Percentiles rank a stretch among this genome's conserved stretches.
phyloP scores from a whole-genome alignment of 169 alveolate species.

The Cryptosporidium viatorum region DNA sequence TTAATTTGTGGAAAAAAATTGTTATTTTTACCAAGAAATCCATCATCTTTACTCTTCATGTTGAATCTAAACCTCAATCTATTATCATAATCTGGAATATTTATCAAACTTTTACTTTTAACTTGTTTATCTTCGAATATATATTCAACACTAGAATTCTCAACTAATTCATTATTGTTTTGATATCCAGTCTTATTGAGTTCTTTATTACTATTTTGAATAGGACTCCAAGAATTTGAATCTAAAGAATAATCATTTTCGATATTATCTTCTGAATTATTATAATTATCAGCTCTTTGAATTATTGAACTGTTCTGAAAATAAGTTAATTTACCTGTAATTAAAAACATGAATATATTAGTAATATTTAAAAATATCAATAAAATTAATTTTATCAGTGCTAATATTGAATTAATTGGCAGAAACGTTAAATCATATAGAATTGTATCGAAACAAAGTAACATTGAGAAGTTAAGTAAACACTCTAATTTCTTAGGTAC shows the following conservation, averaged over 20 bases:
- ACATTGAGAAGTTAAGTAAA: slow-evolving; percentile 71
- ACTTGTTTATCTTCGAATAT: slow-evolving; percentile 38
- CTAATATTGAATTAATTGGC: slow-evolving; percentile 76
- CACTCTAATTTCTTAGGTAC: slow-evolving; percentile 72
- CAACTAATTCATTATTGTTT: not conserved
- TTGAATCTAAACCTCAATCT: slow-evolving; percentile 9
- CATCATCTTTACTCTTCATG: slow-evolving; percentile 37
- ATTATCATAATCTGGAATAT: slow-evolving; percentile 4
- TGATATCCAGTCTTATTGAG: not conserved
- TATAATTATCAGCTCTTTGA: not conserved
- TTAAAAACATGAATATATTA: slow-evolving; percentile 4
- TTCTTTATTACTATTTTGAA: slow-evolving; percentile 12
- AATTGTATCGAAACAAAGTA: slow-evolving; percentile 79
- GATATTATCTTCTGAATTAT: not conserved
- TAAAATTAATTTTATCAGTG: slow-evolving; percentile 18
- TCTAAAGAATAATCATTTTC: not conserved
- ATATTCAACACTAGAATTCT: slow-evolving; percentile 50
- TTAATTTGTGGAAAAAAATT: slow-evolving; percentile 37
- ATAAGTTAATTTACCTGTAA: not conserved
- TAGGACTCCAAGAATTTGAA: slow-evolving; percentile 1
- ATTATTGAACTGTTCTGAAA: not conserved
- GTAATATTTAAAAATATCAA: not conserved
- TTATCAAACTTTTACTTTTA: slow-evolving; percentile 48
- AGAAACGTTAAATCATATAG: slow-evolving; percentile 80
- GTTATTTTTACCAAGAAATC: slow-evolving; percentile 41